Conservation (phyloP, 2,329 filamentous ascomycete species). For the Sarocladium oryzae region DNA sequence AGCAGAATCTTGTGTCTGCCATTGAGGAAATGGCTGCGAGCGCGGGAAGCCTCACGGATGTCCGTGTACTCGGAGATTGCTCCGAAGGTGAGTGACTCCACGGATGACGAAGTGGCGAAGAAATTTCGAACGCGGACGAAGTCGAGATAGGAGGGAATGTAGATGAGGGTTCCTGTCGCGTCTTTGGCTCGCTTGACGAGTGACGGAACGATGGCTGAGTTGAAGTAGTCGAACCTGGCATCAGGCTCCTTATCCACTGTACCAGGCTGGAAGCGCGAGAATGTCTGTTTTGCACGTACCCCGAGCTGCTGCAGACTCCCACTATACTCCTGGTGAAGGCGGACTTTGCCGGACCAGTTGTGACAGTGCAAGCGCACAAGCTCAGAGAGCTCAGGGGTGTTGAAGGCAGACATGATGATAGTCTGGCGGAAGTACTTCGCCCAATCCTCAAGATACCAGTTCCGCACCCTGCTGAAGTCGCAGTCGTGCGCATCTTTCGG, state of each 20-base stretch:
- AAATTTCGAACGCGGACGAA: constrained; percentile 91
- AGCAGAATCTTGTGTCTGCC: constrained; percentile 78
- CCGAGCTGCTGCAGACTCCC: constrained; percentile 69
- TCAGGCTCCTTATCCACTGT: constrained; percentile 74
- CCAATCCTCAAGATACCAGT: constrained; percentile 88
- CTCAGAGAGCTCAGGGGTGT: constrained; percentile 81
- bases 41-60: constrained; percentile 70
- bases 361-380: constrained; percentile 69
- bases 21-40: constrained; percentile 78
- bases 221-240: constrained; percentile 86
- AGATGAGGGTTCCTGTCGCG: constrained; percentile 68
- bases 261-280: constrained; percentile 73
- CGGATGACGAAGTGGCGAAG: constrained; percentile 65
- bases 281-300: constrained; percentile 74
- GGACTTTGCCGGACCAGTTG: constrained; percentile 75
- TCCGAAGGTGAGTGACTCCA: constrained; percentile 53
- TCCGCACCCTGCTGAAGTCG: constrained; percentile 84
- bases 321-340: constrained; percentile 61
- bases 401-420: constrained; percentile 71
- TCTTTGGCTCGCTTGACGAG: constrained; percentile 63
- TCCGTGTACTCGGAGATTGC: constrained; percentile 85
- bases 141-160: constrained; percentile 89
- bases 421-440: constrained; percentile 80
- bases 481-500: constrained; percentile 86
- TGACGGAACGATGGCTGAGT: constrained; percentile 68